Conservation (phyloP, 2,329 filamentous ascomycete species). For the Orbilia ellipsospora region DNA sequence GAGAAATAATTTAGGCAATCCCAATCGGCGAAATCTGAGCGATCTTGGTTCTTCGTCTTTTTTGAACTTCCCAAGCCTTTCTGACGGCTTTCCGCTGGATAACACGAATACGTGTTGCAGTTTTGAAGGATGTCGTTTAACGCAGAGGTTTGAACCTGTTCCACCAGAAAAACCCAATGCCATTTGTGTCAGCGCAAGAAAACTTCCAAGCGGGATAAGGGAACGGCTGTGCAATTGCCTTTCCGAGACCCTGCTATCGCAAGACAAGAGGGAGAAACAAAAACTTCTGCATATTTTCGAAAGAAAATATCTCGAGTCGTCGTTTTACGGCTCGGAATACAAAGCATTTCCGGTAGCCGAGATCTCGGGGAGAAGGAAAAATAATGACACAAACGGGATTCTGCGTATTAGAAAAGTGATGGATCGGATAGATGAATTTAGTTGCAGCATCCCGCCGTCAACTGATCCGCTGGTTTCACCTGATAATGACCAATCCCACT, state of each 20-base stretch:
- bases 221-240: neutral
- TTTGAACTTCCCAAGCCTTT: neutral
- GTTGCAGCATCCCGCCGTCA: neutral
- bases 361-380: constrained; percentile 26
- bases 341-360: constrained; percentile 6
- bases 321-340: constrained; percentile 3
- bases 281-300: no score
- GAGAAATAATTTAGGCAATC: neutral
- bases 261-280: no score
- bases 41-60: neutral
- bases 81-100: neutral
- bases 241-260: neutral
- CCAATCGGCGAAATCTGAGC: neutral
- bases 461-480: no score
- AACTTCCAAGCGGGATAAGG: constrained; percentile 20
- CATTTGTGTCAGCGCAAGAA: constrained; percentile 31
- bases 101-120: constrained; percentile 35
- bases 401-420: constrained; percentile 18
- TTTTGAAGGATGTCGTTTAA: constrained; percentile 30
- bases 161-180: constrained; percentile 22
- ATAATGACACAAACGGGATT: constrained; percentile 15
- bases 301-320: neutral
- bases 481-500: no score
- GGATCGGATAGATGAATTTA: constrained; percentile 25
- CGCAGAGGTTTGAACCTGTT: constrained; percentile 28